phyloP scores from a whole-genome alignment of 148 eudicot genomes.

The Euryodendron excelsum region DNA sequence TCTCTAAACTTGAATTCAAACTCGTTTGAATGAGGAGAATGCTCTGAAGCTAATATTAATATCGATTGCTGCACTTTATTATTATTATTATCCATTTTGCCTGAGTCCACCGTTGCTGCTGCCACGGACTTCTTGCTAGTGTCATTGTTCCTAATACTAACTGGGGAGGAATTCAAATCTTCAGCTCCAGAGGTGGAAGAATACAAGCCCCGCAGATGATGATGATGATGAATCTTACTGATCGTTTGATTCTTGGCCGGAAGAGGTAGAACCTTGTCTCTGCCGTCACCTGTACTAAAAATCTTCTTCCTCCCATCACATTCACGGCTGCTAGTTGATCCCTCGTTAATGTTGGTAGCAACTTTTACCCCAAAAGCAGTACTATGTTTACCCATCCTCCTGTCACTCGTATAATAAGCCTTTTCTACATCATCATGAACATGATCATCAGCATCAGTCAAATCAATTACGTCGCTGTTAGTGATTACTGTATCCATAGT shows the following conservation, averaged over 20 bases:
- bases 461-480: slow-evolving; percentile 16
- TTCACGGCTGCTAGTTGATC: background rate
- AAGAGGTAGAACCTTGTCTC: slow-evolving; percentile 10
- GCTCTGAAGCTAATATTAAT: slow-evolving; percentile 15
- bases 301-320: background rate
- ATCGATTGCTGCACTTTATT: slow-evolving; percentile 11
- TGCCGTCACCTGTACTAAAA: background rate
- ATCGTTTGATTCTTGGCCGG: slow-evolving; percentile 10
- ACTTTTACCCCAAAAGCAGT: background rate
- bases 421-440: slow-evolving; percentile 22
- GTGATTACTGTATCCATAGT: background rate
- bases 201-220: background rate
- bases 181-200: slow-evolving; percentile 12
- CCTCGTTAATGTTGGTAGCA: background rate
- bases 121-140: background rate
- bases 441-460: slow-evolving; percentile 15
- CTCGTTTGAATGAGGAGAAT: background rate
- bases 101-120: background rate
- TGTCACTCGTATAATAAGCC: background rate
- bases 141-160: background rate
- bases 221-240: background rate
- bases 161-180: slow-evolving; percentile 11
- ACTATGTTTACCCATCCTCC: background rate
- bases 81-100: slow-evolving; percentile 1
- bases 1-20: slow-evolving; percentile 18